Conservation (phyloP, 768 basidiomycete genomes). For the Mycena chlorophos region DNA sequence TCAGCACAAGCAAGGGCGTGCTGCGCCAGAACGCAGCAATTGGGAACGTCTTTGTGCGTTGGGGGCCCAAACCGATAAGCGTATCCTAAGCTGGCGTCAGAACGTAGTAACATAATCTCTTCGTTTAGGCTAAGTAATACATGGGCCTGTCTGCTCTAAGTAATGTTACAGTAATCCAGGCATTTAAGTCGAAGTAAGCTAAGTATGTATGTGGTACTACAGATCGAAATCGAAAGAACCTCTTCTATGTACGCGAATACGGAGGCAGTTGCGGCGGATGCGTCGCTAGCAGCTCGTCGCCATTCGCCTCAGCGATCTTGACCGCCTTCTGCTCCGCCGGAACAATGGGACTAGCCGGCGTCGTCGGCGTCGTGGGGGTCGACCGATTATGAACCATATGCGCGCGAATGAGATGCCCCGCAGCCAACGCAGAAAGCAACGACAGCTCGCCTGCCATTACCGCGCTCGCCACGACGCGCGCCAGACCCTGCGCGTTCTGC, state of each 20-base stretch:
- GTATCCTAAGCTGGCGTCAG: too few relatives aligned
- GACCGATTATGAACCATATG: constrained; percentile 92
- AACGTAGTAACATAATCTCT: too few relatives aligned
- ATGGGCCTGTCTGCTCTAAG: background rate
- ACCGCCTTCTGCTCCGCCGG: constrained; percentile 16
- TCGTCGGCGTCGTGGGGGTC: constrained; percentile 73
- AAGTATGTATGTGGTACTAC: background rate
- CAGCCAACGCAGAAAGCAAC: constrained; percentile 88
- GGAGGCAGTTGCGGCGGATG: constrained; percentile 44
- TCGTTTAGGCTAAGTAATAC: too few relatives aligned
- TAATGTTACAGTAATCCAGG: background rate
- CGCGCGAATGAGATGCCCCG: constrained; percentile 91
- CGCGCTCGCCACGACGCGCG: constrained; percentile 83
- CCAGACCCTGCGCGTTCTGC: constrained; percentile 84
- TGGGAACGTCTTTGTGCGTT: too few relatives aligned
- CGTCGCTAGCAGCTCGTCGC: constrained; percentile 27
- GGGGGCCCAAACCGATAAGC: too few relatives aligned
- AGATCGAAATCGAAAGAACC: background rate
- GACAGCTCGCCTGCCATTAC: constrained; percentile 99
- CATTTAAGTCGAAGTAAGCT: background rate
- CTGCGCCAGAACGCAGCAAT: too few relatives aligned
- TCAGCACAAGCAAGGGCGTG: too few relatives aligned
- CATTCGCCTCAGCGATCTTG: constrained; percentile 11
- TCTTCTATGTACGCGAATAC: constrained; percentile 29
- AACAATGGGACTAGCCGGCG: constrained; percentile 59